Evolutionary conservation across 345 rosid genomes (phyloP).

Genomic region (Salix koriyanagi): DNA sequence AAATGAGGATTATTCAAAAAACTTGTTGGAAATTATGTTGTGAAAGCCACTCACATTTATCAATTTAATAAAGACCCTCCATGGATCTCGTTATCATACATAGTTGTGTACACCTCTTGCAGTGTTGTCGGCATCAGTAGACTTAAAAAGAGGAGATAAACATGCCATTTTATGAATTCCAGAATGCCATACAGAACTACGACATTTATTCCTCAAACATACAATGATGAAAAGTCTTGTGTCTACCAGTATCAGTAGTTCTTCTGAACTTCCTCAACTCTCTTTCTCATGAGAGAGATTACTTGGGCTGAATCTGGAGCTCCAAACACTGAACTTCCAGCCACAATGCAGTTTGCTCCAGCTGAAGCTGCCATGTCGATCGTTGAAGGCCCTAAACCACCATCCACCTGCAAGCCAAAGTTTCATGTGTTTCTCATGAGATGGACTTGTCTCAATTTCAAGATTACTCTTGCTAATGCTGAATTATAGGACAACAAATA

Average conservation of each 20-base stretch:
- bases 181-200: slow-evolving; percentile 3
- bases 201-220: background rate
- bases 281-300: slow-evolving; percentile 56
- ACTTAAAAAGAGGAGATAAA: background rate
- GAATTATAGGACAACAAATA: background rate
- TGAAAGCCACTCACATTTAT: background rate
- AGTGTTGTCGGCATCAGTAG: background rate
- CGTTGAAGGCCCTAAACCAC: slow-evolving; percentile 88
- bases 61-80: background rate
- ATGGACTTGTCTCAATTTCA: background rate
- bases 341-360: slow-evolving; percentile 81
- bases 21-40: background rate
- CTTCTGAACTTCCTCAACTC: slow-evolving; percentile 50
- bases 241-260: slow-evolving; percentile 18
- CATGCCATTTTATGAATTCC: slow-evolving; percentile 8
- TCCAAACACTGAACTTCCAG: slow-evolving; percentile 91
- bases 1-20: background rate
- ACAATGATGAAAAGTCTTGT: slow-evolving; percentile 10
- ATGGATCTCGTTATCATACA: background rate
- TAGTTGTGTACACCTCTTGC: background rate
- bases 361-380: slow-evolving; percentile 72
- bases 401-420: slow-evolving; percentile 58
- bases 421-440: background rate
- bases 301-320: slow-evolving; percentile 73
- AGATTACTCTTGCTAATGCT: background rate